These are phyloP conservation scores for Debaryomyces robertsiae DNA, from an alignment of 1,139 yeast species.

Conservation along the genomic window DNA sequence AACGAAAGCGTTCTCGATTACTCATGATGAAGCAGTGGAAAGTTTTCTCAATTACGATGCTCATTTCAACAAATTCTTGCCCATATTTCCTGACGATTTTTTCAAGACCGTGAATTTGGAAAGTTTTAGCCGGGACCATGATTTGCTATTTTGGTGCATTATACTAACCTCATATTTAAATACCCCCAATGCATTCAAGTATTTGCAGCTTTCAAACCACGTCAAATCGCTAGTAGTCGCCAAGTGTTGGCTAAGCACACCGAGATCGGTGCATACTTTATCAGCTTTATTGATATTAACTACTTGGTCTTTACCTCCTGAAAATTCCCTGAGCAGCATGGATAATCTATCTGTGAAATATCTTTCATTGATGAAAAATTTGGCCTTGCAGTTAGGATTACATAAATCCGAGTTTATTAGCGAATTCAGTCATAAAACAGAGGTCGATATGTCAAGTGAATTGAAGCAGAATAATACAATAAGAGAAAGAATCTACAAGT, in stretches of 20 bases:
- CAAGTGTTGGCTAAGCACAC: constrained; percentile 49
- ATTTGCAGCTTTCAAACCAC: constrained; percentile 33
- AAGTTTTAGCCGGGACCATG: constrained; percentile 33
- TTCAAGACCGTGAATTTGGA: constrained; percentile 29
- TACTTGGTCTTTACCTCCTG: constrained; percentile 50
- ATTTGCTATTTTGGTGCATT: constrained; percentile 47
- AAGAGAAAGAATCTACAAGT: constrained; percentile 49
- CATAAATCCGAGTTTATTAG: constrained; percentile 46
- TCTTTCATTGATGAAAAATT: constrained; percentile 43
- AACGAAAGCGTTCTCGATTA: constrained; percentile 26
- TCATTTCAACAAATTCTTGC: constrained; percentile 39
- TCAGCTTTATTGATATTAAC: constrained; percentile 45
- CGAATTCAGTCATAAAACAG: constrained; percentile 49
- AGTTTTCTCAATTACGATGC: constrained; percentile 35
- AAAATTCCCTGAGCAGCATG: constrained; percentile 29
- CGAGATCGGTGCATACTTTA: constrained; percentile 45
- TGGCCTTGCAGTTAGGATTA: constrained; percentile 47
- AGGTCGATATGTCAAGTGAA: constrained; percentile 36
- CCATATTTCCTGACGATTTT: constrained; percentile 45
- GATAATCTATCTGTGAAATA: constrained; percentile 44
- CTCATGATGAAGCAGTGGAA: constrained; percentile 30
- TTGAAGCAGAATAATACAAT: constrained; percentile 38
- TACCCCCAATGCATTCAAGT: constrained; percentile 23
- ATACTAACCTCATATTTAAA: constrained; percentile 38
- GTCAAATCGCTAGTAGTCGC: constrained; percentile 44